A percentile compares a stretch with the other conserved stretches of the same genome.
Conservation (phyloP, 2,329 filamentous ascomycete genomes). For the Aspergillus felis region DNA sequence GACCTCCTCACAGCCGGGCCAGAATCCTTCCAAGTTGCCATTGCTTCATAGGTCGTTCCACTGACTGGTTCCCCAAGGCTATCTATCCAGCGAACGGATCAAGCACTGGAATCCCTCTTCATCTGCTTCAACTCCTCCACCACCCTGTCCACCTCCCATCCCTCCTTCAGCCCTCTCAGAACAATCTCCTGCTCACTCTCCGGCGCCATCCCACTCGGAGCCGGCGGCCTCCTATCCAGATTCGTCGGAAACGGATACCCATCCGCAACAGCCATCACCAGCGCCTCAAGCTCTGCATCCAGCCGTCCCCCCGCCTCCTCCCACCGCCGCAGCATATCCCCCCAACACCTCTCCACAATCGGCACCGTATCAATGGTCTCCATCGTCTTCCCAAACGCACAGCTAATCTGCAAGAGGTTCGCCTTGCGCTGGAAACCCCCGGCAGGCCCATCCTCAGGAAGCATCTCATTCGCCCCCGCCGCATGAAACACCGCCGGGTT, state of each 20-base stretch:
- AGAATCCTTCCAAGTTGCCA: no score
- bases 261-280: conserved; percentile 51
- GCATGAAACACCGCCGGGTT: conserved; percentile 62
- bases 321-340: conserved; percentile 53
- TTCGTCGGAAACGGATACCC: conserved; percentile 63
- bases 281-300: conserved; percentile 43
- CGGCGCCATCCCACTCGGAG: conserved; percentile 56
- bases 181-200: conserved; percentile 56
- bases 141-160: conserved; percentile 38
- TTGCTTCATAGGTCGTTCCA: no score
- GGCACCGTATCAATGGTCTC: conserved; percentile 54
- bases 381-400: conserved; percentile 62
- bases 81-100: neutral
- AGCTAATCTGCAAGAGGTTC: conserved; percentile 61
- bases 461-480: conserved; percentile 53
- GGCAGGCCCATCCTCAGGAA: neutral
- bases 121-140: conserved; percentile 41
- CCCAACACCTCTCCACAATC: conserved; percentile 52
- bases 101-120: conserved; percentile 30
- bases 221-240: conserved; percentile 54
- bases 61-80: no score
- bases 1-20: no score
- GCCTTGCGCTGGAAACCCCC: conserved; percentile 50
- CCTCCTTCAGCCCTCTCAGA: conserved; percentile 40
- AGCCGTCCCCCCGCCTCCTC: conserved; percentile 15